Evolutionary conservation across 1,284 basidiomycete genomes (phyloP), one percentile per base, ranked within the genome.

Genomic region (Xerocomus nothofagi): DNA sequence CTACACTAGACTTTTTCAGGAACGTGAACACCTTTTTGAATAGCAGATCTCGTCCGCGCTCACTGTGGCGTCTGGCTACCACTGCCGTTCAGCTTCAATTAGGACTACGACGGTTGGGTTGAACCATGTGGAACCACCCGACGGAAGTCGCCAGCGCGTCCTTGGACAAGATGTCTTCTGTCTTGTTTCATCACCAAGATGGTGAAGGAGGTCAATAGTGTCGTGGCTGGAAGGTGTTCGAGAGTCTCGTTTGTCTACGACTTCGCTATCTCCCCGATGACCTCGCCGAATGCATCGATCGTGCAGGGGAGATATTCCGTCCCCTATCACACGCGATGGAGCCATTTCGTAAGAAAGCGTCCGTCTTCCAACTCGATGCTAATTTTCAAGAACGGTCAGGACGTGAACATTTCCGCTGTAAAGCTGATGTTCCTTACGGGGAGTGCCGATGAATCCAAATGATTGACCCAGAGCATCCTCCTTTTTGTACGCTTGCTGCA

Each of bases 61-160:
- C 21, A 89, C 88, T 88, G 0, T 91, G 88, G 87, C 87, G 87
- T 60, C 79, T 91, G 30, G 81, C 84, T 15, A 86, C 85, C 2
- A 89, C 89, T 0, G 82, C 85, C 2, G 82, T 90, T 47, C 84
- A 90, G 58, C 77, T 90, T 52, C 84, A 88, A 45, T 79, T 91
- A 36, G 79, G 84, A 26, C 72, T 90, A 47, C 79, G 84, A 60
- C 85, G 88, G 57, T 71, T 90, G 56, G 84, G 82, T 29, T 77
- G 82, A 45, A 80, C 80, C 6, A 73, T 89, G 27, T 69, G 74
- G n/a, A 75, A 79, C 31, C 79, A 82, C 29, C 69, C 73, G 7
- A 79, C 76, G 1, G 74, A 74, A 49, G 67, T 75, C 23, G 81
- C 82, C 12, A 77, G 76, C 45, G 67, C 72, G 27, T 81, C 78